These are phyloP conservation scores for Ophioceras dolichostomum DNA, from an alignment of 2,329 filamentous ascomycete genomes.

Conservation along the genomic window DNA sequence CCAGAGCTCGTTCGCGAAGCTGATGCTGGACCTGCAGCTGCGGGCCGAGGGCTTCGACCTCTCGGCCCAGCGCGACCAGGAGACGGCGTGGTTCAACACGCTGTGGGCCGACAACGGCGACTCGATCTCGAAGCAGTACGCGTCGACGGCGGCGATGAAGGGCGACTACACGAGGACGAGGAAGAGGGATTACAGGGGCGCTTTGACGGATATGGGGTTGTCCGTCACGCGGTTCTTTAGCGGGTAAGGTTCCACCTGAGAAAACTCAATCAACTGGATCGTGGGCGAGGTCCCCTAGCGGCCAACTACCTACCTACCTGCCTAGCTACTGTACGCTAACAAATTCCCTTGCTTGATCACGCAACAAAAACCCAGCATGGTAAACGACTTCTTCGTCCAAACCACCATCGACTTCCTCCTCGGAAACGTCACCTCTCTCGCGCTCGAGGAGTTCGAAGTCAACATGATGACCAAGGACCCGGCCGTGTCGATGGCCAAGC, in stretches of 20 bases:
- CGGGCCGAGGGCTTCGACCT: conserved; percentile 65
- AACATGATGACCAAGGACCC: conserved; percentile 91
- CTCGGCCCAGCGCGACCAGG: conserved; percentile 61
- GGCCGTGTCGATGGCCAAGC: conserved; percentile 71
- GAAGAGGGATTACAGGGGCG: conserved; percentile 83
- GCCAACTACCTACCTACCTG: too few species aligned
- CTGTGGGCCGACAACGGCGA: conserved; percentile 98
- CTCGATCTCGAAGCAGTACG: conserved; percentile 89
- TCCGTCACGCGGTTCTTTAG: conserved; percentile 68
- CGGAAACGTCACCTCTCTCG: conserved; percentile 70
- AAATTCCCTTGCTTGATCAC: too few species aligned
- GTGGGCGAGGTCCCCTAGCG: too few species aligned
- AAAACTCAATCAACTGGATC: too few species aligned
- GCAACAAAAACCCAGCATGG: conserved; percentile 64
- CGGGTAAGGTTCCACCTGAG: conserved; percentile 47
- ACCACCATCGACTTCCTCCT: conserved; percentile 89
- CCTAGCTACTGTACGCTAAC: too few species aligned
- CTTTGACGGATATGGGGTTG: conserved; percentile 79
- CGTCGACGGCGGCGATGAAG: conserved; percentile 89
- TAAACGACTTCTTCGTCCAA: conserved; percentile 96
- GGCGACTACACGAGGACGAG: conserved; percentile 90
- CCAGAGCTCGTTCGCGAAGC: conserved; percentile 79
- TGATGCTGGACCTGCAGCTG: conserved; percentile 70
- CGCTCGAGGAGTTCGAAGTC: conserved; percentile 90
- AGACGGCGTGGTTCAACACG: conserved; percentile 87